Evolutionary conservation across 306 rosid species (phyloP).

Genomic region (Chamaecrista fasciculata): DNA sequence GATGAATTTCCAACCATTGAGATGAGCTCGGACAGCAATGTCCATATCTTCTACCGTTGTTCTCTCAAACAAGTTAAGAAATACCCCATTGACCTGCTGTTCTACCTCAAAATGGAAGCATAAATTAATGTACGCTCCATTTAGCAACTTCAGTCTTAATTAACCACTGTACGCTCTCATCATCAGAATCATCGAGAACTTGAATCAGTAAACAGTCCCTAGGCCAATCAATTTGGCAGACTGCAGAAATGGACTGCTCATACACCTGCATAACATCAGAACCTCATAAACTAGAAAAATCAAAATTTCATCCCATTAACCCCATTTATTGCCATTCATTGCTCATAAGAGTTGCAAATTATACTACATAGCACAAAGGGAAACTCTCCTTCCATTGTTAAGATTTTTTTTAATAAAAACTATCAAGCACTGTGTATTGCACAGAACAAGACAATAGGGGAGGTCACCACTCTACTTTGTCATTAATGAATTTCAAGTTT

Average conservation of each 20-base stretch:
- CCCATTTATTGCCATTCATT: conserved; percentile 11
- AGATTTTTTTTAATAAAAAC: too few relatives aligned
- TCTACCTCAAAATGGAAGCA: conserved; percentile 97
- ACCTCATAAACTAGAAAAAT: conserved; percentile 5
- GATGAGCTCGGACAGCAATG: conserved; percentile 94
- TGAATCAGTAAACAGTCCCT: conserved; percentile 77
- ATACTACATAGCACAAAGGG: conserved; percentile 5
- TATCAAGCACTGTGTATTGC: background rate
- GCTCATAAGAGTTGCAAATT: background rate
- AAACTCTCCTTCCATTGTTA: background rate
- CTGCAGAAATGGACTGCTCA: conserved; percentile 90
- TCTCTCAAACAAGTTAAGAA: conserved; percentile 83
- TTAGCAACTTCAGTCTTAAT: conserved; percentile 71
- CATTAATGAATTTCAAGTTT: background rate
- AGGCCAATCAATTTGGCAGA: conserved; percentile 86
- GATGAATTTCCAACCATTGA: conserved; percentile 83
- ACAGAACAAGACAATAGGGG: background rate
- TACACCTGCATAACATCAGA: conserved; percentile 61
- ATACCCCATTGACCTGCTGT: conserved; percentile 88
- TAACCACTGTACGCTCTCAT: conserved; percentile 71
- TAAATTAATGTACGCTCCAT: conserved; percentile 82
- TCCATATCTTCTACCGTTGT: conserved; percentile 95
- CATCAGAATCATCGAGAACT: conserved; percentile 87
- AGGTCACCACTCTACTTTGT: background rate
- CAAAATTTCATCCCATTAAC: background rate